Base-by-base conservation (phyloP, 768 basidiomycete species). In the Kwoniella europaea region DNA sequence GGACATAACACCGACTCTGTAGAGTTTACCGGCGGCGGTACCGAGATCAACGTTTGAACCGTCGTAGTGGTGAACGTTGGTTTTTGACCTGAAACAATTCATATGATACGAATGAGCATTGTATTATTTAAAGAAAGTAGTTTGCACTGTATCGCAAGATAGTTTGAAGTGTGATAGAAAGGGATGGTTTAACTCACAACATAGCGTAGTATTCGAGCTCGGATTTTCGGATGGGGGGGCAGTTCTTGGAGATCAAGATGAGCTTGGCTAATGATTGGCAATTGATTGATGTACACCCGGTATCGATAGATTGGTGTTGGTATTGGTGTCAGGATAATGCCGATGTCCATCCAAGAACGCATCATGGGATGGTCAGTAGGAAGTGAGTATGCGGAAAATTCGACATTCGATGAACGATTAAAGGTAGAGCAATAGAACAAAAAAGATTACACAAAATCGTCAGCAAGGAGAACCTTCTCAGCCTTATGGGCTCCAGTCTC, bases 151-250 rank as follows among this genome's bases (percentile, higher is more conserved):
- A 9, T 35, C 41, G 18, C 13, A 60, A n/a, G 44, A 16, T 3
- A 5, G 1, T 35, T 41, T 20, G 22, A 4, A 13, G 42, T 20
- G n/a, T n/a, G n/a, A 13, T 16, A 35, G 10, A 4, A 50, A 15
- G 46, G 46, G 13, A 50, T 15, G 46, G 4, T 18, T 12, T 46
- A 15, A 82, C 82, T 69, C 63, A 83, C 82, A 99, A 88, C 95
- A 97, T 97, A 86, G 94, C 97, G 84, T 98, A 99, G 88, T 98
- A 99, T 88, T 99, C 97, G 70, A 99, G 88, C 88, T 99, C 97
- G 71, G 96, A 98, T 86, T 97, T 97, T 85, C 97, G 93, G 73
- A 99, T 90, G 73, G 97, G 97, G 69, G 97, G 97, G 87, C 94
- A 97, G 87, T 99, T 99, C 78, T 94, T 95, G 81, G 96, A 94